Base-by-base conservation (phyloP, 768 basidiomycete species). In the Kwoniella sp. region DNA sequence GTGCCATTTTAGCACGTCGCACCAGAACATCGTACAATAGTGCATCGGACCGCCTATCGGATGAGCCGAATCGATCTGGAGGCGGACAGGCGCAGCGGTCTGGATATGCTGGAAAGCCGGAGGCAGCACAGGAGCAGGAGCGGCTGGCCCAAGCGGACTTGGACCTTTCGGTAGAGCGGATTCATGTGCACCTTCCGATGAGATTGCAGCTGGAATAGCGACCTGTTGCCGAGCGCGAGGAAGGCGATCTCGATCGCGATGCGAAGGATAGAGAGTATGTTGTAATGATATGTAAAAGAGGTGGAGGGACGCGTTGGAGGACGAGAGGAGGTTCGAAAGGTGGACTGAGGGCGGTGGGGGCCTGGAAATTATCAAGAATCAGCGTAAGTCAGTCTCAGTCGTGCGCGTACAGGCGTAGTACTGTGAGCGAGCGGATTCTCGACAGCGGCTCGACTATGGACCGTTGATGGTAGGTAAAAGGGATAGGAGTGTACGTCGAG, bases 271-370 rank as follows among this genome's bases (percentile, higher is more conserved):
- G 17, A 72, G 57, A 11, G 61, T 63, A 47, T 68, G 68, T 17
- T 75, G 69, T 23, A 69, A 55, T 3, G 75, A 72, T 15, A 67
- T 72, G 61, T 77, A 77, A 61, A 75, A 77, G 1, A 77, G 65
- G 4, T 65, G 61, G 0, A 73, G 53, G n/a, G 76, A 73, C 0
- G 73, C 67, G 12, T 61, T 50, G 50, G 66, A 58, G 17, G 70
- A 65, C 0, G 64, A 58, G 12, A 77, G 63, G 0, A 73, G 57
- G 29, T 61, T 55, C n/a, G 70, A 51, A 13, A 77, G 70, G 12
- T 67, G 69, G 4, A 66, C 26, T 8, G 75, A 71, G 1, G 65
- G 67, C 7, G 72, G 67, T 30, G 57, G 47, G 38, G 67, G 52
- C 4, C 74, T 77, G 37, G 5, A 17, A 9, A 13, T 37, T 55